A percentile compares a stretch with the other conserved stretches of the same genome.
Evolutionary conservation across 441 rosid species (phyloP).

Genomic region (Bocquillonia castaneifolia): DNA sequence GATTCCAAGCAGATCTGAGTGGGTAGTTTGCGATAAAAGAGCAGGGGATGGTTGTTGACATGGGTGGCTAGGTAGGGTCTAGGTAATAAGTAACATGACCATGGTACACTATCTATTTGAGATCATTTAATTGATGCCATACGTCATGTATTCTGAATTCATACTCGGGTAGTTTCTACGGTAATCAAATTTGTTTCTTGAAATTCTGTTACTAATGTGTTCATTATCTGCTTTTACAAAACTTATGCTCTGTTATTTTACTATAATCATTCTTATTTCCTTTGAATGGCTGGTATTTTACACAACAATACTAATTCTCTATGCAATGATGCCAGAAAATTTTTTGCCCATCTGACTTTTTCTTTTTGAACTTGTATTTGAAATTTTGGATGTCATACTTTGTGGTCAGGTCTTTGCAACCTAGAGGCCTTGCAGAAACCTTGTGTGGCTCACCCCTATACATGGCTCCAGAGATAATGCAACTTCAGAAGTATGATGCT

Average conservation of each 20-base stretch:
- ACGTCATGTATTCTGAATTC: not conserved
- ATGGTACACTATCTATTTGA: not conserved
- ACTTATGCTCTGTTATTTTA: not conserved
- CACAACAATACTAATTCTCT: not conserved
- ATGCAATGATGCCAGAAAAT: not conserved
- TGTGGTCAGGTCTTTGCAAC: slow-evolving; percentile 76
- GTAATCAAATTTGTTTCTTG: not conserved
- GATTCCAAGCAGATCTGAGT: not conserved
- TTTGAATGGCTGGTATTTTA: not conserved
- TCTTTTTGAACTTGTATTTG: not conserved
- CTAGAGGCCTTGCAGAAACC: slow-evolving; percentile 95
- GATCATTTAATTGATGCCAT: not conserved
- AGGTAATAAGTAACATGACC: not conserved
- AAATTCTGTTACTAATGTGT: not conserved
- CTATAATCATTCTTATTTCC: not conserved
- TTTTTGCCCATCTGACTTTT: not conserved
- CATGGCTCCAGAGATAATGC: slow-evolving; percentile 99
- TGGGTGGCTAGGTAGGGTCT: not conserved
- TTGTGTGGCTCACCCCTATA: slow-evolving; percentile 97
- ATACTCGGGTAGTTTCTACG: not conserved
- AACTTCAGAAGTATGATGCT: slow-evolving; percentile 93
- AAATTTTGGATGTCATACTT: slow-evolving; percentile 16
- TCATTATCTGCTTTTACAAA: not conserved
- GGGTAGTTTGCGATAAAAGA: not conserved
- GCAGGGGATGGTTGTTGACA: not conserved